Base-by-base conservation (phyloP, 306 rosid genomes). In the Inga laurina region DNA sequence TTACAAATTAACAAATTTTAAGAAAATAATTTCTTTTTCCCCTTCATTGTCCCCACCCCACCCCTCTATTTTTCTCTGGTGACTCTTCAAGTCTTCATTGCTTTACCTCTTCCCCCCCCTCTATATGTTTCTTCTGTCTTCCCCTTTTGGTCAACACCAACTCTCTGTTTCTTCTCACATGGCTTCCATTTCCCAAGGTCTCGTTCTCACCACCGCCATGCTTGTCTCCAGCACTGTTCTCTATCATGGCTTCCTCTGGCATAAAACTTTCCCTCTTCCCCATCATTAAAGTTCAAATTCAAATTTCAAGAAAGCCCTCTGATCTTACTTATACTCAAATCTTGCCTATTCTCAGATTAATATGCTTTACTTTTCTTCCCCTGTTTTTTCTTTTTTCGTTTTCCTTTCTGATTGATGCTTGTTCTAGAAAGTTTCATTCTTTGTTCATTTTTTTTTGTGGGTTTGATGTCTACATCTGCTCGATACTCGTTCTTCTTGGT, bases 201-300 rank as follows among this genome's bases (percentile, higher is more conserved):
- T 91, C 69, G 88, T 86, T 69, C 82, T 91, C 24, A 87, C 94
- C 65, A 87, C 92, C 9, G 88, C 90, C 35, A 87, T 91, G 91
- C 83, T 86, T 32, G 75, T 88, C 2, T 91, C 94, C 16, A 89
- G 83, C 82, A 89, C 94, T 35, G 72, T 86, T 19, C 74, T 91
- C 30, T 82, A 85, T 56, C 82, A 86, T 6, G 85, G 83, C 44
- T 89, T 86, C 57, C 80, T 80, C 4, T 52, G 81, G 51, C 87
- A 75, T 2, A 87, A 71, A 10, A 13, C 49, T 16, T 66, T 48
- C 72, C 77, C 71, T 3, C 27, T 48, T 2, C 10, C 81, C 6
- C 78, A 43, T n/a, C 30, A 27, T 27, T 27, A 27, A 27, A 27
- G 30, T 27, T 27, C 30, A 27, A 27, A 43, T 80, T 68, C 90